These are phyloP conservation scores for Wickerhamomyces hampshirensis DNA, from an alignment of 805 yeast genomes.

Conservation along the genomic window DNA sequence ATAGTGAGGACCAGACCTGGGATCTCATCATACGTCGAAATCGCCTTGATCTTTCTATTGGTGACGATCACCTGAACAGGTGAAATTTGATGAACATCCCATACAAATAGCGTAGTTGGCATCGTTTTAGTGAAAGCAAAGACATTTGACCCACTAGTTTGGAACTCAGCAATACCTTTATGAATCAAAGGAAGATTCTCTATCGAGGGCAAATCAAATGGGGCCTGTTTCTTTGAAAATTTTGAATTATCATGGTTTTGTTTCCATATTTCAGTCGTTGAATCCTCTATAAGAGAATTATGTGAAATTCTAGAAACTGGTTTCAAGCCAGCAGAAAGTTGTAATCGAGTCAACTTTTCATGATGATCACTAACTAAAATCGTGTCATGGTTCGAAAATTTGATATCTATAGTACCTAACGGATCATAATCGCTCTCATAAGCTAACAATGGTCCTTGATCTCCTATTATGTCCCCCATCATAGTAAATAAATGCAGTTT, in stretches of 20 bases:
- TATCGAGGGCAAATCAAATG: constrained; percentile 8
- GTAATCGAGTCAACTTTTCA: constrained; percentile 7
- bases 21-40: not conserved
- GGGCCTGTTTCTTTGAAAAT: constrained; percentile 4
- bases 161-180: constrained; percentile 8
- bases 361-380: constrained; percentile 14
- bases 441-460: constrained; percentile 4
- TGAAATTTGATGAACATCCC: constrained; percentile 3
- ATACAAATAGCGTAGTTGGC: constrained; percentile 17
- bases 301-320: constrained; percentile 1
- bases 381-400: constrained; percentile 13
- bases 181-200: not conserved
- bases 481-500: constrained; percentile 6
- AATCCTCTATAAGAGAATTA: not conserved
- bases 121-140: constrained; percentile 5
- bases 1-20: constrained; percentile 3
- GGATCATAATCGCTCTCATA: constrained; percentile 8
- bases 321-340: constrained; percentile 8
- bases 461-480: constrained; percentile 9
- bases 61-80: constrained; percentile 9
- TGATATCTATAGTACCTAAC: constrained; percentile 5
- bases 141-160: constrained; percentile 1
- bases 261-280: constrained; percentile 7
- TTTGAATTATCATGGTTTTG: constrained; percentile 6
- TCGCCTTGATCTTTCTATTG: constrained; percentile 8